Percentiles rank a stretch among this genome's conserved stretches.
phyloP scores from a whole-genome alignment of 1,284 basidiomycete species.

The Chalciporus sp. region DNA sequence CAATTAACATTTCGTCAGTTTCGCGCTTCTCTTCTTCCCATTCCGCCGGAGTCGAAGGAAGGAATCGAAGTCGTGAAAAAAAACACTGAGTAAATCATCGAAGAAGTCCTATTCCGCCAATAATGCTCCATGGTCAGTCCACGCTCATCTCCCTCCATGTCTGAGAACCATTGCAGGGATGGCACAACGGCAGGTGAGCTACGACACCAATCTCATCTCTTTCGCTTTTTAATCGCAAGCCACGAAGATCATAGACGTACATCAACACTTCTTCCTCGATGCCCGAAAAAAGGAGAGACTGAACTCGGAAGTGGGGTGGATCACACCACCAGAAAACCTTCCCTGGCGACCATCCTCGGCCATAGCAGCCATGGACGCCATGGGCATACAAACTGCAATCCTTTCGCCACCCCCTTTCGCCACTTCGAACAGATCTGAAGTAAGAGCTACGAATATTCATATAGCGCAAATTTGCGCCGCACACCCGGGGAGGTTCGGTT shows the following conservation, averaged over 20 bases:
- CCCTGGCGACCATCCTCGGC: slow-evolving; percentile 66
- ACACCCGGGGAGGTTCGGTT: slow-evolving; percentile 61
- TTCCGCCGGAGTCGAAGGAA: slow-evolving; percentile 19
- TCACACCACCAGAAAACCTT: slow-evolving; percentile 59
- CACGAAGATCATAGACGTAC: slow-evolving; percentile 57
- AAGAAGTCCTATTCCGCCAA: slow-evolving; percentile 8
- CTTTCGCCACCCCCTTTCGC: slow-evolving; percentile 66
- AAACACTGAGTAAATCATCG: slow-evolving; percentile 13
- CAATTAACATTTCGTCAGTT: not conserved
- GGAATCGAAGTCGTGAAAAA: slow-evolving; percentile 12
- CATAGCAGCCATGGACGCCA: slow-evolving; percentile 58
- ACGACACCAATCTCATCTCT: not conserved
- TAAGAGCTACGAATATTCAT: slow-evolving; percentile 50
- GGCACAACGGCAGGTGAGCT: slow-evolving; percentile 10
- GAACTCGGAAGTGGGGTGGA: slow-evolving; percentile 56
- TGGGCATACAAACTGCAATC: slow-evolving; percentile 58
- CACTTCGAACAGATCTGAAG: slow-evolving; percentile 42
- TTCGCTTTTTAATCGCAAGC: slow-evolving; percentile 1
- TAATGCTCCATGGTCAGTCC: not conserved
- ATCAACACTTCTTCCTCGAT: slow-evolving; percentile 70
- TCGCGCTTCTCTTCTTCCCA: slow-evolving; percentile 2
- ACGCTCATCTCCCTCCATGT: slow-evolving; percentile 4
- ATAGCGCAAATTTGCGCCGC: slow-evolving; percentile 48
- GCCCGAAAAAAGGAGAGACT: slow-evolving; percentile 46
- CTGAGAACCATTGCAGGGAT: slow-evolving; percentile 13